Evolutionary conservation across 2,329 filamentous ascomycete genomes (phyloP).

Genomic region (Dichotomopilus funicola): DNA sequence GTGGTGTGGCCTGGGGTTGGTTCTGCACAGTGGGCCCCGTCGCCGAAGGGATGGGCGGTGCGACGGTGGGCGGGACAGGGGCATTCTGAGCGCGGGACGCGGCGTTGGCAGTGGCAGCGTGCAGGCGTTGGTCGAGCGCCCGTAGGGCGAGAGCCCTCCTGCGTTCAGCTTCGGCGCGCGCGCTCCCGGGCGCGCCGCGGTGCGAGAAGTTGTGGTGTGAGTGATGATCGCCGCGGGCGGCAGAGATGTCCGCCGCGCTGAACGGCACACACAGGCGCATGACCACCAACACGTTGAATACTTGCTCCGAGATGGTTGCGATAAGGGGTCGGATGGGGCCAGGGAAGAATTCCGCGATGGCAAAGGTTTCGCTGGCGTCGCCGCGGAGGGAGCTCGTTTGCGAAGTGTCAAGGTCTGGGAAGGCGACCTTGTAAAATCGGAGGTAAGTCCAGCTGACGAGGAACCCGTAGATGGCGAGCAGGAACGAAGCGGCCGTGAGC

Average conservation of each 20-base stretch:
- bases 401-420: slow-evolving; percentile 59
- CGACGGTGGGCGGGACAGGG: slow-evolving; percentile 35
- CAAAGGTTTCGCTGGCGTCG: slow-evolving; percentile 93
- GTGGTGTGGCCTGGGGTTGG: slow-evolving; percentile 49
- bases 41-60: slow-evolving; percentile 32
- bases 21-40: slow-evolving; percentile 51
- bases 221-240: slow-evolving; percentile 62
- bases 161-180: slow-evolving; percentile 86
- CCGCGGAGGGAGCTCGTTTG: slow-evolving; percentile 64
- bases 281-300: slow-evolving; percentile 70
- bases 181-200: slow-evolving; percentile 55
- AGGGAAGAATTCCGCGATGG: slow-evolving; percentile 93
- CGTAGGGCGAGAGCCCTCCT: slow-evolving; percentile 83
- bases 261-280: slow-evolving; percentile 80
- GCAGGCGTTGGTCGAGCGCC: slow-evolving; percentile 83
- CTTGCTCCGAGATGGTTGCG: slow-evolving; percentile 61
- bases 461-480: slow-evolving; percentile 76
- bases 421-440: slow-evolving; percentile 81
- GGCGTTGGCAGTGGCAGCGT: slow-evolving; percentile 64
- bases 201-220: slow-evolving; percentile 52
- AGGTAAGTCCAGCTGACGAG: slow-evolving; percentile 90
- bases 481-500: slow-evolving; percentile 64
- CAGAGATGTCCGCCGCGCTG: slow-evolving; percentile 70
- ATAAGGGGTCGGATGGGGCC: slow-evolving; percentile 73
- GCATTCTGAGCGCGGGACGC: slow-evolving; percentile 35